These are phyloP conservation scores for Pseudofabraea citricarpa DNA, from an alignment of 2,329 filamentous ascomycete species.

Conservation along the genomic window DNA sequence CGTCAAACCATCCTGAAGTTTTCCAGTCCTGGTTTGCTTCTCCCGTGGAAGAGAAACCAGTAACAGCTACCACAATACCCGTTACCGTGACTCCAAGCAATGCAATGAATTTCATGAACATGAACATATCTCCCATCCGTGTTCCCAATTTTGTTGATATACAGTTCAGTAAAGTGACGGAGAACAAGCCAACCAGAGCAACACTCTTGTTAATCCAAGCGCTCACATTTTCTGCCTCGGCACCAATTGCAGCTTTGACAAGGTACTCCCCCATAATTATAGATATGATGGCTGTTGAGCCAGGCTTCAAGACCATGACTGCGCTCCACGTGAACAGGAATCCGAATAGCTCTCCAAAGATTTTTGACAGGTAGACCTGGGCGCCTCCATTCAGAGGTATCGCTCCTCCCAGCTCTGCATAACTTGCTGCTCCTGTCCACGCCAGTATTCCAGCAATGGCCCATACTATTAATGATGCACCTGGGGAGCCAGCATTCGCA, in stretches of 20 bases:
- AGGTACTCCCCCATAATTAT: constrained; percentile 98
- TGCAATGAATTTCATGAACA: constrained; percentile 95
- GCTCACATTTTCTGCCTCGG: constrained; percentile 76
- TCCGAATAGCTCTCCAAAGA: constrained; percentile 87
- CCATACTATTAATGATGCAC: constrained; percentile 89
- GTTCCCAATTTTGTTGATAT: constrained; percentile 86
- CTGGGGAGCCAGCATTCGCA: constrained; percentile 83
- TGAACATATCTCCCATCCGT: constrained; percentile 82
- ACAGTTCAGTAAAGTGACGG: constrained; percentile 84
- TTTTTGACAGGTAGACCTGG: constrained; percentile 92
- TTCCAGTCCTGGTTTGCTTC: constrained; percentile 83
- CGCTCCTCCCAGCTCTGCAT: constrained; percentile 90
- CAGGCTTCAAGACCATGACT: constrained; percentile 89
- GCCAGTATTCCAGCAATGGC: constrained; percentile 83
- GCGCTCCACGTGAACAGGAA: constrained; percentile 98
- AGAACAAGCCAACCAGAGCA: constrained; percentile 68
- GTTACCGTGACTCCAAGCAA: constrained; percentile 81
- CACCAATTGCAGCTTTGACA: constrained; percentile 79
- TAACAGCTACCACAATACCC: constrained; percentile 83
- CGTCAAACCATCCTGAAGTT: constrained; percentile 79
- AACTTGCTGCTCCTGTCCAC: constrained; percentile 94
- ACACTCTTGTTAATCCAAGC: constrained; percentile 89
- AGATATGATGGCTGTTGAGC: constrained; percentile 86
- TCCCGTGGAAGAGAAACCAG: constrained; percentile 74
- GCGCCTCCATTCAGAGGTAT: constrained; percentile 94